These are phyloP conservation scores for Plasmodium chabaudi DNA, from an alignment of 169 alveolate genomes.

Conservation along the genomic window DNA sequence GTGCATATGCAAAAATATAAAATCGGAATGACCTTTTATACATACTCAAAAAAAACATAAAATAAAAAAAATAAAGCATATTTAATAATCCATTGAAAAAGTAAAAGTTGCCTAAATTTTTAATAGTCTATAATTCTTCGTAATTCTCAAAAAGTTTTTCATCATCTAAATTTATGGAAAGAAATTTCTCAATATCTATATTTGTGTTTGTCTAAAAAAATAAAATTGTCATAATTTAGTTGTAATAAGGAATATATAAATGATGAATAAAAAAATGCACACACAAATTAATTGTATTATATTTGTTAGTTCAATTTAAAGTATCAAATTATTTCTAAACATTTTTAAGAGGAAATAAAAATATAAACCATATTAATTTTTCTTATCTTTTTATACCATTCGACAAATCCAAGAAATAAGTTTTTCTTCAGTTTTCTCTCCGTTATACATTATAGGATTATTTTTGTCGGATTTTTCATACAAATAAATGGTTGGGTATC, in stretches of 20 bases:
- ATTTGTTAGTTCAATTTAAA: no score
- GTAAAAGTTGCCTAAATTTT: neutral
- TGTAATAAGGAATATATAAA: no score
- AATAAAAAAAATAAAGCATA: neutral
- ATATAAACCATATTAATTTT: neutral
- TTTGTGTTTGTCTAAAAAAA: slow-evolving; percentile 61
- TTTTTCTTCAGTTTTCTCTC: slow-evolving; percentile 34
- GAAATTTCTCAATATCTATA: slow-evolving; percentile 50
- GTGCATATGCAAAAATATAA: slow-evolving; percentile 1
- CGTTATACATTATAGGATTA: slow-evolving; percentile 42
- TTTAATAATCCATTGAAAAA: neutral
- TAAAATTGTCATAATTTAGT: neutral
- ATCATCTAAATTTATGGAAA: slow-evolving; percentile 51
- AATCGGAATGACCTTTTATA: neutral
- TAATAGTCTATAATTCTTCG: slow-evolving; percentile 52
- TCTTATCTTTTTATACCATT: slow-evolving; percentile 16
- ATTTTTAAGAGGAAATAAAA: no score
- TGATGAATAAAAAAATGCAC: no score
- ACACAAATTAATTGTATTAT: no score
- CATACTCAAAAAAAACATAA: slow-evolving; percentile 7
- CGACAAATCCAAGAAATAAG: slow-evolving; percentile 60
- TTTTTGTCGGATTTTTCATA: slow-evolving; percentile 44
- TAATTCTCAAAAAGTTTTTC: slow-evolving; percentile 74
- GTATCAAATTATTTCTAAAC: no score
- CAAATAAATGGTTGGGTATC: slow-evolving; percentile 79